phyloP scores from a whole-genome alignment of 768 basidiomycete genomes.

The Boletus rubescentipes region DNA sequence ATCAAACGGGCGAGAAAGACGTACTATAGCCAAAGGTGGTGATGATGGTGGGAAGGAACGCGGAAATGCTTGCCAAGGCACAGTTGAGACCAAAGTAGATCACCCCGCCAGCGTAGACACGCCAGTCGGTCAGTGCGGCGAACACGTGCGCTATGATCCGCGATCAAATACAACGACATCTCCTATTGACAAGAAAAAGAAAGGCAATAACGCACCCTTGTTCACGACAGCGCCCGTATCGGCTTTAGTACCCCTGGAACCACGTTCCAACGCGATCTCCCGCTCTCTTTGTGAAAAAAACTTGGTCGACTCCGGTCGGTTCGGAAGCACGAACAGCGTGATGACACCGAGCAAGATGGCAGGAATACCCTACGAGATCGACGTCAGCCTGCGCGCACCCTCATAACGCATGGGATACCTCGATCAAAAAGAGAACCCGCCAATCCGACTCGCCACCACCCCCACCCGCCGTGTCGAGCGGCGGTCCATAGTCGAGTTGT shows the following conservation, averaged over 20 bases:
- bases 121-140: conserved; percentile 71
- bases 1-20: conserved; percentile 24
- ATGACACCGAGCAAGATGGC: conserved; percentile 61
- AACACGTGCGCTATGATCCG: conserved; percentile 52
- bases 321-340: conserved; percentile 57
- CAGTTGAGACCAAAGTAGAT: conserved; percentile 80
- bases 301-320: conserved; percentile 68
- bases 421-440: conserved; percentile 63
- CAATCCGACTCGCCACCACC: conserved; percentile 33
- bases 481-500: conserved; percentile 49
- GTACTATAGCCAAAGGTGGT: conserved; percentile 68
- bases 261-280: conserved; percentile 61
- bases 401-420: conserved; percentile 39
- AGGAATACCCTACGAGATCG: conserved; percentile 54
- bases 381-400: not conserved
- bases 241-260: conserved; percentile 63
- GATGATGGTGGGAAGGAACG: conserved; percentile 83
- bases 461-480: conserved; percentile 22
- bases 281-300: conserved; percentile 54
- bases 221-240: conserved; percentile 66
- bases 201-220: conserved; percentile 42
- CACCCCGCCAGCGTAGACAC: conserved; percentile 61
- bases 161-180: not conserved
- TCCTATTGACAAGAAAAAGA: too few species aligned
- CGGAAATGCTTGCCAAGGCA: conserved; percentile 75